Evolutionary conservation across 2,329 filamentous ascomycete species (phyloP), one percentile per base, ranked within the genome.

Genomic region (Paecilomyces sp.): DNA sequence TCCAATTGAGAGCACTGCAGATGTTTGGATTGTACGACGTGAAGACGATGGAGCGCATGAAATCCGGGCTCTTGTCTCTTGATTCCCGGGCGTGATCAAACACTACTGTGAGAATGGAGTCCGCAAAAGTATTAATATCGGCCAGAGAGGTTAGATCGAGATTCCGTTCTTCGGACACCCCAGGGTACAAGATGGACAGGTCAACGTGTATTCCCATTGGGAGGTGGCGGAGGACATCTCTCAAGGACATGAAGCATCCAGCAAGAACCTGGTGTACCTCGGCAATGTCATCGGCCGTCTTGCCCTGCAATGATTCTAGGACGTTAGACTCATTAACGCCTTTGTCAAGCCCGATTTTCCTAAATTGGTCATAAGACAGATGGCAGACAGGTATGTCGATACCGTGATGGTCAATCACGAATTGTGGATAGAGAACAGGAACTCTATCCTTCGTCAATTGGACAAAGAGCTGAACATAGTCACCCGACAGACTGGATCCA

Each of bases 1-100:
- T 99, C 94, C 94, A 99, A 76, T 99, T 99, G 67, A 99, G 78
- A 4, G 93, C 92, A 15, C 91, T 95, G 76, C 94, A 99, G 22
- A 97, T 85, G 64, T 88, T 89, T 12, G 90, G 82, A 71, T 96
- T 97, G 75, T 93, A 96, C 24, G 91, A 96, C 68, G 91, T 95
- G 73, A 99, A 97, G 11, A 97, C 91, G 57, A 99, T 88, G 12
- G 91, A 96, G 50, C 92, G 83, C 66, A 94, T 87, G 15, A 87
- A 85, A 58, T 91, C 87, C 8, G 90, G 86, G 1, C 85, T 86
- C 63, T 79, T 77, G 61, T 87, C 82, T 60, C 87, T 81, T 74
- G 91, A 63, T 68, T 84, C 67, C 53, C 93, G 85, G 1, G 92
- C 92, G 73, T 97, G 93, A 65, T 96, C 89, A 69, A 99, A 99